phyloP scores from a whole-genome alignment of 2,329 filamentous ascomycete species.

The Alternaria sp. region DNA sequence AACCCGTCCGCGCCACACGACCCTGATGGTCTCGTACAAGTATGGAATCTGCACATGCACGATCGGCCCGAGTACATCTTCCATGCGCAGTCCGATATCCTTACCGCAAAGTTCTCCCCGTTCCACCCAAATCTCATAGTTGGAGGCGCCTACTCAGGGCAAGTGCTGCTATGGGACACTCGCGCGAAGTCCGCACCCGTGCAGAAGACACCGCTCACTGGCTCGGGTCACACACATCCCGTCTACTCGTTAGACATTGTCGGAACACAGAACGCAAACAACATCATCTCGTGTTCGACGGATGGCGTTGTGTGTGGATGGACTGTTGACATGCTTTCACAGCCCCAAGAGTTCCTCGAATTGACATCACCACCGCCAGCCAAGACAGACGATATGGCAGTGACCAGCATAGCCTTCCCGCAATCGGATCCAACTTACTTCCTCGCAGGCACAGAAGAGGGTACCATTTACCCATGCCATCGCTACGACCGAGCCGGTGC shows the following conservation, averaged over 20 bases:
- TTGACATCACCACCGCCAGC: constrained; percentile 79
- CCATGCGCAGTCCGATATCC: constrained; percentile 92
- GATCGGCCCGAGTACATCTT: constrained; percentile 96
- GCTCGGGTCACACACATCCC: constrained; percentile 93
- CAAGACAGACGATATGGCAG: constrained; percentile 90
- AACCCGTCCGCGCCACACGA: constrained; percentile 94
- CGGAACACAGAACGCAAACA: constrained; percentile 97
- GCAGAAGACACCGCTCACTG: constrained; percentile 93
- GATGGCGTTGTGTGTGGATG: constrained; percentile 96
- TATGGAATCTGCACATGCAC: constrained; percentile 96
- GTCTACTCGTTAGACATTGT: constrained; percentile 96
- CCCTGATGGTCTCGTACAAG: constrained; percentile 88
- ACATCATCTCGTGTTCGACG: constrained; percentile 95
- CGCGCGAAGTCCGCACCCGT: constrained; percentile 82
- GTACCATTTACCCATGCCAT: constrained; percentile 94
- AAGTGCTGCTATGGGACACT: constrained; percentile 96
- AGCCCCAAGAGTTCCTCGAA: constrained; percentile 92
- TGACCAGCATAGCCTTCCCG: constrained; percentile 93
- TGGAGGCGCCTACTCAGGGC: constrained; percentile 94
- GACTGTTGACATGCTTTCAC: constrained; percentile 97
- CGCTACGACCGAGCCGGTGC: constrained; percentile 96
- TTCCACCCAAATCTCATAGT: constrained; percentile 97
- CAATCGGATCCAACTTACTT: constrained; percentile 97
- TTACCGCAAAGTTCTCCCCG: constrained; percentile 96
- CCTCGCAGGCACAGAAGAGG: constrained; percentile 95